A percentile compares a stretch with the other conserved stretches of the same genome.
Evolutionary conservation across 2,329 filamentous ascomycete species (phyloP).

Genomic region (Balansia obtecta): DNA sequence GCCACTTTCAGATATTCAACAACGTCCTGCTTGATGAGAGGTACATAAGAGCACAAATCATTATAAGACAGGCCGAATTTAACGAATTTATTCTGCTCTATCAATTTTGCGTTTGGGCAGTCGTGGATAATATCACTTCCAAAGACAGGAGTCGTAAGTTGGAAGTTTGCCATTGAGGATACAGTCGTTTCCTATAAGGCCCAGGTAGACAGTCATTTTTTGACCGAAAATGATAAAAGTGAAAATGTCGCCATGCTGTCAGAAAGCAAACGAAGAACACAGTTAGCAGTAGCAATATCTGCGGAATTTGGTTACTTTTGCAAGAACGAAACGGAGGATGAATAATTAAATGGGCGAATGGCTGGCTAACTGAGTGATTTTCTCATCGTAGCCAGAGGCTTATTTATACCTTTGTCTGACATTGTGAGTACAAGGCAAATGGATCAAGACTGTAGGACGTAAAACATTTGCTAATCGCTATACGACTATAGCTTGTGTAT

Average conservation of each 20-base stretch:
- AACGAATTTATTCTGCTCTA: slow-evolving; percentile 83
- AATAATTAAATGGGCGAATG: neutral
- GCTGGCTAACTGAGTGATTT: neutral
- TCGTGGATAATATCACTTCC: slow-evolving; percentile 73
- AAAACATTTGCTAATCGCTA: no score
- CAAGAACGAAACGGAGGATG: neutral
- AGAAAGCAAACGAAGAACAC: neutral
- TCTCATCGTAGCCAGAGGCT: neutral
- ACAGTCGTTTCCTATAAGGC: slow-evolving; percentile 40
- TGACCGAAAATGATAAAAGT: slow-evolving; percentile 40
- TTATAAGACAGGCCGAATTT: slow-evolving; percentile 57
- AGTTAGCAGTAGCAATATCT: neutral
- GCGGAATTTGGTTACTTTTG: neutral
- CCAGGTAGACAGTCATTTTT: slow-evolving; percentile 37
- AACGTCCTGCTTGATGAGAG: slow-evolving; percentile 58
- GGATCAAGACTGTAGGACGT: slow-evolving; percentile 61
- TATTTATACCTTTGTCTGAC: slow-evolving; percentile 47
- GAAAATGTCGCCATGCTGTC: slow-evolving; percentile 38
- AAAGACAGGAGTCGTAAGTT: slow-evolving; percentile 46
- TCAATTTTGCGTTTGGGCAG: slow-evolving; percentile 71
- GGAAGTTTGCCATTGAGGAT: slow-evolving; percentile 41
- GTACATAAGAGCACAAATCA: slow-evolving; percentile 54
- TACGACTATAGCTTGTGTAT: no score
- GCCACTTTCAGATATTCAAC: slow-evolving; percentile 47
- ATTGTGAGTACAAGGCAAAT: slow-evolving; percentile 51